Base-by-base conservation (phyloP, 192 early-diverging fungal species). In the Irineochytrium annulatum region DNA sequence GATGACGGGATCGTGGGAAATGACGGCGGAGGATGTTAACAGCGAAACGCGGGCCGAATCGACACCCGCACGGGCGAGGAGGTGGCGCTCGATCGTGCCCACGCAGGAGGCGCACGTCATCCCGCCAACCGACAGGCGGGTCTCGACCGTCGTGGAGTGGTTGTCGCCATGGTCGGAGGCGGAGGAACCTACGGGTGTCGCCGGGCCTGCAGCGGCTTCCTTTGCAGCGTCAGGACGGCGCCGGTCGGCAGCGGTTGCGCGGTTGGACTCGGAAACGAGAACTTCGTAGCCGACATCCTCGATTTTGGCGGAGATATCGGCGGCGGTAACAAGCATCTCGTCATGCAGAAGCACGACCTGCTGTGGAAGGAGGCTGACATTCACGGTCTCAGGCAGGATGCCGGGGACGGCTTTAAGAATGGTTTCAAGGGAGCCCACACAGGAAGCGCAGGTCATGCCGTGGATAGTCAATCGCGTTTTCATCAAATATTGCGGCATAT, bases 391-490 rank as follows among this genome's bases (percentile, higher is more conserved):
- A 2, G 67, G 31, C 5, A 78, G 52, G 4, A 91, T 78, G 1
- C 89, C 81, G 29, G 73, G 63, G 4, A 86, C 24, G 3, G 20
- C 11, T 16, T 43, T 51, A 13, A 92, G 73, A 3, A 78, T 69
- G 13, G 64, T 66, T 32, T 81, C 82, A 20, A 95, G 82, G 1
- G 88, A 72, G 5, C 75, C 67, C 29, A 94, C 91, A 62, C 94
- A 97, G 19, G 88, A 86, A 2, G 80, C 76, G 53, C 94, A 97
- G 0, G 92, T 91, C 86, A 97, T 87, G 5, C 94, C 94, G 0
- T 76, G 65, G 35, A 93, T 49, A 8, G 6, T 22, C 8, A 49
- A 49, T 8, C 17, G 13, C 5, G 46, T 20, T 49, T 49, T 49
- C 46, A 49, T 17, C 37, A 41, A 41, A n/a, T n/a, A n/a, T n/a